Base-by-base conservation (phyloP, 2,329 filamentous ascomycete genomes). In the Xylaria sp. region DNA sequence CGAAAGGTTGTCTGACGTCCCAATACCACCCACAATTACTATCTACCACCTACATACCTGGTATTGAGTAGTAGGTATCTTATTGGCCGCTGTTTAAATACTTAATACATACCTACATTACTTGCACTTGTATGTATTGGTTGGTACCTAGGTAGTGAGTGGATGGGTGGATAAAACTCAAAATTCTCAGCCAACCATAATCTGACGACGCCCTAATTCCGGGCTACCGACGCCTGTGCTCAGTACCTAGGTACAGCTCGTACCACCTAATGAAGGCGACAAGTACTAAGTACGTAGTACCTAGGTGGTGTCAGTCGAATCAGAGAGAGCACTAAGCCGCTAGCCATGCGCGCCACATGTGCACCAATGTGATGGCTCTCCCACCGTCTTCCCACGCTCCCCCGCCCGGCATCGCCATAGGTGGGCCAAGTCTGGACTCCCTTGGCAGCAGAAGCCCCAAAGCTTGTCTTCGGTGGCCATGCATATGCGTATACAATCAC, bases 381-480 rank as follows among this genome's bases (percentile, higher is more conserved):
- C 64, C 35, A 8, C 35, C 35, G 35, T n/a, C n/a, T n/a, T n/a
- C n/a, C n/a, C n/a, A n/a, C n/a, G n/a, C n/a, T n/a, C 10, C 10
- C 60, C 61, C 44, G 59, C 44, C 37, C 61, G 61, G 62, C 63
- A 68, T 60, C 69, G 32, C 32, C 18, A 42, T 12, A 58, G 47
- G 57, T 59, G 66, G 65, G 54, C 59, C 55, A 23, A 54, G 62
- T 66, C 69, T 69, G 58, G 69, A 44, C 47, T 44, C 44, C 18
- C 69, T 70, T 70, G 69, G 69, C 69, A 62, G 42, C 66, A 60
- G 66, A 63, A 66, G 65, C 66, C 68, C 61, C 62, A 70, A 70
- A 70, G 69, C 69, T 70, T 70, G 69, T 70, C 69, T 70, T 55
- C 5, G 44, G 27, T 25, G 35, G 60, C 2, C 23, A 23, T 53